These are phyloP conservation scores for Zygosaccharomyces bisporus DNA, from an alignment of 805 yeast species.

Conservation along the genomic window DNA sequence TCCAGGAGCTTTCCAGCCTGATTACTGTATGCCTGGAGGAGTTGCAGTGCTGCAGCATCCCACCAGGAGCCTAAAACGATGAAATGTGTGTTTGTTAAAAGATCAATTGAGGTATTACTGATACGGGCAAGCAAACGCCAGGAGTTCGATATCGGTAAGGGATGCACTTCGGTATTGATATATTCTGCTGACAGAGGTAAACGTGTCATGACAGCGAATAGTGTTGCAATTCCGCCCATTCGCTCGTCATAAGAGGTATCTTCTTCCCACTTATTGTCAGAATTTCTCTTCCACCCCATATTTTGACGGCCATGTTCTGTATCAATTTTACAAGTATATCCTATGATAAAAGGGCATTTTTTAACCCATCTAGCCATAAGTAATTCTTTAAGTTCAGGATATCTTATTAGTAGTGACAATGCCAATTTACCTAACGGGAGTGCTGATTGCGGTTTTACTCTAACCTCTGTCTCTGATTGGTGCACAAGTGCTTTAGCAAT, in stretches of 20 bases:
- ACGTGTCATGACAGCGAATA: conserved; percentile 73
- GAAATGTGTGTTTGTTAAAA: conserved; percentile 66
- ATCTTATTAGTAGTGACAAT: conserved; percentile 46
- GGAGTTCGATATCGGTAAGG: conserved; percentile 51
- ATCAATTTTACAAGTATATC: conserved; percentile 68
- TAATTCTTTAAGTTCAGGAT: conserved; percentile 41
- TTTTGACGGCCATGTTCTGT: conserved; percentile 75
- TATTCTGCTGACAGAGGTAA: conserved; percentile 35
- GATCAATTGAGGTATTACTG: conserved; percentile 50
- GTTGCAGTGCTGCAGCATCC: conserved; percentile 70
- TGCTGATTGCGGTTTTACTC: conserved; percentile 72
- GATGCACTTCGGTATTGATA: conserved; percentile 40
- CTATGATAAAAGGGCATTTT: conserved; percentile 86
- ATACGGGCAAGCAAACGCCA: conserved; percentile 77
- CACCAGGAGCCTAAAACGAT: conserved; percentile 80
- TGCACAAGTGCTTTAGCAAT: conserved; percentile 80
- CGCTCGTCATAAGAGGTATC: conserved; percentile 77
- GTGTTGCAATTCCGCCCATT: conserved; percentile 77
- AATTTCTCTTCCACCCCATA: conserved; percentile 81
- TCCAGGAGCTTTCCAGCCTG: conserved; percentile 66
- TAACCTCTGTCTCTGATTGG: conserved; percentile 91
- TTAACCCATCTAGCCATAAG: conserved; percentile 77
- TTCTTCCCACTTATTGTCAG: conserved; percentile 44
- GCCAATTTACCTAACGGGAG: conserved; percentile 73
- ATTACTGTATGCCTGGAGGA: conserved; percentile 54